Evolutionary conservation across 2,329 filamentous ascomycete genomes (phyloP).

Genomic region (Penicillium nordicum): DNA sequence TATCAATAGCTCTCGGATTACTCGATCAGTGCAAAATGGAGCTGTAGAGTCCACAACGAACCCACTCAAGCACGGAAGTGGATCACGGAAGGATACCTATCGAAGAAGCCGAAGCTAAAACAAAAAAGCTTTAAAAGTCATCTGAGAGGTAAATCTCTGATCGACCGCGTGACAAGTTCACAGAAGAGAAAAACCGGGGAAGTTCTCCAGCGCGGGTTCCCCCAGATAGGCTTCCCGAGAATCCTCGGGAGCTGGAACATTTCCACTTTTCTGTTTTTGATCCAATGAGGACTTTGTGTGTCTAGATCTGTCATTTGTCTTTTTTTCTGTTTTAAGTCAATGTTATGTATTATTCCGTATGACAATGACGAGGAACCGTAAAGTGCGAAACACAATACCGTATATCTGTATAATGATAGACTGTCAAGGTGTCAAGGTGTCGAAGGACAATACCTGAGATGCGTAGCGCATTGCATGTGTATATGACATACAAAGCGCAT

Average conservation of each 20-base stretch:
- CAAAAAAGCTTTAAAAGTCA: slow-evolving; percentile 3
- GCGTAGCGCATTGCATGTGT: neutral
- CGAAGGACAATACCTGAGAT: neutral
- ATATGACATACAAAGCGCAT: neutral
- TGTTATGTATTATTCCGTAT: slow-evolving; percentile 15
- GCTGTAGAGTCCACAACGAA: neutral
- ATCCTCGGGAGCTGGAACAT: neutral
- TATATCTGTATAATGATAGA: neutral
- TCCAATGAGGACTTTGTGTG: neutral
- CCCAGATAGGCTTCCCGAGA: slow-evolving; percentile 26
- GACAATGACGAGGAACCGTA: slow-evolving; percentile 23
- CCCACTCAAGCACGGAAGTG: neutral
- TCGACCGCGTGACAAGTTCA: neutral
- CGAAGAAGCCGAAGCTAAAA: neutral
- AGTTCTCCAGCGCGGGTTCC: slow-evolving; percentile 11
- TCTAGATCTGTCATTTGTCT: slow-evolving; percentile 8
- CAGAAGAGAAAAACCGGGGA: neutral
- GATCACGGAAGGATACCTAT: neutral
- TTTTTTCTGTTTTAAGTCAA: neutral
- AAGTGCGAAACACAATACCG: slow-evolving; percentile 17
- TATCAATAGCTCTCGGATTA: slow-evolving; percentile 19
- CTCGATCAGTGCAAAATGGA: slow-evolving; percentile 14
- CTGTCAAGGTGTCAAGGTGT: neutral
- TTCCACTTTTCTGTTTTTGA: neutral
- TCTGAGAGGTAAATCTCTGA: slow-evolving; percentile 10